Conservation (phyloP, 345 rosid genomes). For the Euphorbia peplus region DNA sequence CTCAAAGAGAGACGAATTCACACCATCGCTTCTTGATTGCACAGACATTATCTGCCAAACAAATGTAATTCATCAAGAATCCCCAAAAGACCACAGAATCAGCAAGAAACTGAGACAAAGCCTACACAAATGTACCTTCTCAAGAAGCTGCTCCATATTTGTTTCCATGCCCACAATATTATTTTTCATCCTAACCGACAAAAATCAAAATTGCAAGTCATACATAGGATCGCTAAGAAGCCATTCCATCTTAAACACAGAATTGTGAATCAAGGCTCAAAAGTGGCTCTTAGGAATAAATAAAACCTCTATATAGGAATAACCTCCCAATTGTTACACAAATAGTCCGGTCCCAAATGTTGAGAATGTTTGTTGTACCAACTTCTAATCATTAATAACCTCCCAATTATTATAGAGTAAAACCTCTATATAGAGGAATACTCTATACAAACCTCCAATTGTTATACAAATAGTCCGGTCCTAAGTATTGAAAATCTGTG, state of each 20-base stretch:
- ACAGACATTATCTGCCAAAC: slow-evolving; percentile 78
- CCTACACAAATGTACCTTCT: slow-evolving; percentile 51
- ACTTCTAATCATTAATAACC: too few species aligned
- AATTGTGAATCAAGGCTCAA: neutral
- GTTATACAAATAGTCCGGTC: too few species aligned
- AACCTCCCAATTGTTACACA: too few species aligned
- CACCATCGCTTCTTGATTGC: slow-evolving; percentile 97
- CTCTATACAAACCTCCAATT: too few species aligned
- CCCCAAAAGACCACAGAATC: neutral
- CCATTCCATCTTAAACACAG: neutral
- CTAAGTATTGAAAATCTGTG: too few species aligned
- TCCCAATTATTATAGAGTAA: too few species aligned
- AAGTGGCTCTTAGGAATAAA: neutral
- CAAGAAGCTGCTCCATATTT: slow-evolving; percentile 93
- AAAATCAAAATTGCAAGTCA: slow-evolving; percentile 16
- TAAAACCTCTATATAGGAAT: too few species aligned
- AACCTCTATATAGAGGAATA: too few species aligned
- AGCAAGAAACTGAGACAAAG: neutral
- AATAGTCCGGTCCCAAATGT: too few species aligned
- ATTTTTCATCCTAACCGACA: slow-evolving; percentile 95
- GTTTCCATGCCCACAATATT: slow-evolving; percentile 97
- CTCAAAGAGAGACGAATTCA: slow-evolving; percentile 82
- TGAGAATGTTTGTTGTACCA: too few species aligned
- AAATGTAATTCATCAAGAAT: neutral
- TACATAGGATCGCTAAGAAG: neutral